phyloP scores from a whole-genome alignment of 768 basidiomycete genomes.

The Phaffia tasmanica region DNA sequence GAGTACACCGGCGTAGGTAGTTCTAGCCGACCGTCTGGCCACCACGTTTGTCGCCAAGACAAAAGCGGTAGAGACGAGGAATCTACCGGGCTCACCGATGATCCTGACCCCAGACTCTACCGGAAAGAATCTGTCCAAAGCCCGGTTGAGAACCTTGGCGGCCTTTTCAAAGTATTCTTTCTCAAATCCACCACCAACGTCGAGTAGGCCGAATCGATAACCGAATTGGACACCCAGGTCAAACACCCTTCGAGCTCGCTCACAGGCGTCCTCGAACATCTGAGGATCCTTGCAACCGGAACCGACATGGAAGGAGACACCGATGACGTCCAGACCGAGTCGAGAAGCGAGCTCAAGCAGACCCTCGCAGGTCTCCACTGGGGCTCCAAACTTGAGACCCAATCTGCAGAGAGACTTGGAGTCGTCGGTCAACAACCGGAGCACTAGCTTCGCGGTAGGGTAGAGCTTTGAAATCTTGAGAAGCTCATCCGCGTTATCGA shows the following conservation, averaged over 20 bases:
- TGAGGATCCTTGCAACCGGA: slow-evolving; percentile 89
- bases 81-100: slow-evolving; percentile 92
- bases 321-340: slow-evolving; percentile 72
- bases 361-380: slow-evolving; percentile 63
- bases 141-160: slow-evolving; percentile 55
- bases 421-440: slow-evolving; percentile 97
- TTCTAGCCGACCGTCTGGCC: slow-evolving; percentile 52
- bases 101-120: slow-evolving; percentile 53
- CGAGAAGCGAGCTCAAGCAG: slow-evolving; percentile 69
- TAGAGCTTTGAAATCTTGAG: slow-evolving; percentile 77
- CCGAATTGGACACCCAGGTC: slow-evolving; percentile 74
- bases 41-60: slow-evolving; percentile 87
- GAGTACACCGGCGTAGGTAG: slow-evolving; percentile 14
- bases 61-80: slow-evolving; percentile 85
- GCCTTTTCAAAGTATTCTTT: slow-evolving; percentile 71
- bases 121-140: slow-evolving; percentile 72
- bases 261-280: slow-evolving; percentile 80
- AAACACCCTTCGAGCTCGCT: slow-evolving; percentile 69
- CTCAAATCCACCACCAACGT: slow-evolving; percentile 95
- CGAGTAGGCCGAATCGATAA: slow-evolving; percentile 70
- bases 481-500: slow-evolving; percentile 93
- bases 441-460: slow-evolving; percentile 70
- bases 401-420: slow-evolving; percentile 86
- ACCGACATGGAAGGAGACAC: slow-evolving; percentile 96
- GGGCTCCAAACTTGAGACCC: slow-evolving; percentile 92